Conservation (phyloP, 192 early-diverging fungal genomes). For the Lunasporangiospora selenospora region DNA sequence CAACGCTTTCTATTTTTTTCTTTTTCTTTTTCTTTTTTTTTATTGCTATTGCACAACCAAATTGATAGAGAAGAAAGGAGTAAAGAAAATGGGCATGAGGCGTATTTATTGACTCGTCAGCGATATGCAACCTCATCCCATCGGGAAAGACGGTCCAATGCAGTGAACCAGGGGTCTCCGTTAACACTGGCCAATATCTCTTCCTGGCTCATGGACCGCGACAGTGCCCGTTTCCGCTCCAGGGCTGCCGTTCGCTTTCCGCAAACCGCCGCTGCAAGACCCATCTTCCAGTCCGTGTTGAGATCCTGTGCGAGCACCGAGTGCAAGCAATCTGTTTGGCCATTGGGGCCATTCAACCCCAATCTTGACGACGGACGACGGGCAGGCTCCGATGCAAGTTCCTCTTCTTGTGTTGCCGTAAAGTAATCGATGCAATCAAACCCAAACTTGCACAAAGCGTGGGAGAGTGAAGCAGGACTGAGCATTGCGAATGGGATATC, state of each 20-base stretch:
- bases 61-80: neutral
- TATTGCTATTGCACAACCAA: neutral
- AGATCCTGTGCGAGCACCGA: conserved; percentile 12
- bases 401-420: conserved; percentile 27
- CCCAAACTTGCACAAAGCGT: conserved; percentile 39
- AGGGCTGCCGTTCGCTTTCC: conserved; percentile 37
- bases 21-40: neutral
- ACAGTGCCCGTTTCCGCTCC: conserved; percentile 25
- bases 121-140: conserved; percentile 40
- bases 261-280: conserved; percentile 21
- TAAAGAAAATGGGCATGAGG: too few relatives aligned
- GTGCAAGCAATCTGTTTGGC: too few relatives aligned
- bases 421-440: conserved; percentile 47
- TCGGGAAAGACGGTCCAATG: conserved; percentile 19
- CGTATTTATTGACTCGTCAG: neutral
- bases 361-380: neutral
- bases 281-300: conserved; percentile 21
- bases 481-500: neutral
- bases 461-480: conserved; percentile 23
- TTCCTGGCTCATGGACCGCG: conserved; percentile 15
- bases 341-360: too few relatives aligned
- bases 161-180: conserved; percentile 14
- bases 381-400: neutral
- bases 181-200: neutral
- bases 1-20: neutral